These are phyloP conservation scores for Dictyostelium brefeldianum DNA, from an alignment of 78 protist genomes.

Conservation along the genomic window DNA sequence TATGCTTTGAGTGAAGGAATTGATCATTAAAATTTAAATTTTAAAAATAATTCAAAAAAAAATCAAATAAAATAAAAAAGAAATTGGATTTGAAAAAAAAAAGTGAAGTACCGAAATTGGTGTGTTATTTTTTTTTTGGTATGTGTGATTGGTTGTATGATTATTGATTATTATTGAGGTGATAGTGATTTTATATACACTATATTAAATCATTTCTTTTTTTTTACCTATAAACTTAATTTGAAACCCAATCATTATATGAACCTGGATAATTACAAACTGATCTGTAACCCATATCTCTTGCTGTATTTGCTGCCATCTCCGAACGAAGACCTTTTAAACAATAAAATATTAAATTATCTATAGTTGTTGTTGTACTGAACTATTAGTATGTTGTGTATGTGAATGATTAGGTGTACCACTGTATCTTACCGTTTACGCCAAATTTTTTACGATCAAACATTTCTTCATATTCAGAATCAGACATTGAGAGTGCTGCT, in stretches of 20 bases:
- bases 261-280: conserved; percentile 60
- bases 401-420: no score
- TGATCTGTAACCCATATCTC: conserved; percentile 8
- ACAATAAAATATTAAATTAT: conserved; percentile 73
- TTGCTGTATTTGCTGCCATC: conserved; percentile 7
- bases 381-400: not conserved
- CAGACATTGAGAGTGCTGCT: conserved; percentile 39
- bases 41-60: not conserved
- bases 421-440: conserved; percentile 13
- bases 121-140: not conserved
- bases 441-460: conserved; percentile 10
- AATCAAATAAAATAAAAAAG: not conserved
- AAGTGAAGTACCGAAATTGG: not conserved
- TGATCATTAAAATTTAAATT: not conserved
- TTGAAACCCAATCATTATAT: conserved; percentile 41
- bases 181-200: not conserved
- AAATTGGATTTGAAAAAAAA: not conserved
- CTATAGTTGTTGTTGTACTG: not conserved
- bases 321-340: conserved; percentile 57
- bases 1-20: no score
- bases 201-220: not conserved
- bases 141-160: not conserved
- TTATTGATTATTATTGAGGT: no score
- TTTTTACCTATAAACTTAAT: not conserved
- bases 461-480: conserved; percentile 27